phyloP scores from a whole-genome alignment of 306 rosid genomes.

The Trifolium dubium region DNA sequence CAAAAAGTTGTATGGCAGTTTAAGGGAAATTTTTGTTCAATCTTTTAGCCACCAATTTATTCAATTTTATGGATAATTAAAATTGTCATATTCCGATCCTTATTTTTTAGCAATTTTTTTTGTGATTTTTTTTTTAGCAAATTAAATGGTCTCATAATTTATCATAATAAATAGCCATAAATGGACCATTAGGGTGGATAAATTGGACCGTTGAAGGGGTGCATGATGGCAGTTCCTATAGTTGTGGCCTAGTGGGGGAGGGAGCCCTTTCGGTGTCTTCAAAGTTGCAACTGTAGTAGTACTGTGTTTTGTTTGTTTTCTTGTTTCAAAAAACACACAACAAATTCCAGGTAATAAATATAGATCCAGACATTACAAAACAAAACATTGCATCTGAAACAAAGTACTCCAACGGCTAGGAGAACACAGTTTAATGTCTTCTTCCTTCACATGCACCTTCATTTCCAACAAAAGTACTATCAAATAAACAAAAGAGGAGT shows the following conservation, averaged over 20 bases:
- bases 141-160: no score
- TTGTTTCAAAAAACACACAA: conserved; percentile 10
- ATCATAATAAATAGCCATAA: no score
- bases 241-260: background rate
- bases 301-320: conserved; percentile 16
- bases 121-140: no score
- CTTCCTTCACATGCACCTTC: conserved; percentile 39
- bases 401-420: conserved; percentile 57
- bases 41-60: no score
- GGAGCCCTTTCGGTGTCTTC: conserved; percentile 39
- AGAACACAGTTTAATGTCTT: conserved; percentile 17
- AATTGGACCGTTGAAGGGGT: conserved; percentile 41
- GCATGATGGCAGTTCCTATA: conserved; percentile 12
- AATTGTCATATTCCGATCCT: no score
- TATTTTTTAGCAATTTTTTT: no score
- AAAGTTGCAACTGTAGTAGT: conserved; percentile 24
- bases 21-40: no score
- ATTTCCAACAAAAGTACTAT: conserved; percentile 24
- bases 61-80: no score
- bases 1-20: no score
- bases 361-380: conserved; percentile 19
- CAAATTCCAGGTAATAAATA: conserved; percentile 30
- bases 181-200: conserved; percentile 9
- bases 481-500: background rate
- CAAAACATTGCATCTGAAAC: conserved; percentile 41